These are phyloP conservation scores for Mucor piriformis DNA, from an alignment of 371 early-diverging fungal genomes.

Conservation along the genomic window DNA sequence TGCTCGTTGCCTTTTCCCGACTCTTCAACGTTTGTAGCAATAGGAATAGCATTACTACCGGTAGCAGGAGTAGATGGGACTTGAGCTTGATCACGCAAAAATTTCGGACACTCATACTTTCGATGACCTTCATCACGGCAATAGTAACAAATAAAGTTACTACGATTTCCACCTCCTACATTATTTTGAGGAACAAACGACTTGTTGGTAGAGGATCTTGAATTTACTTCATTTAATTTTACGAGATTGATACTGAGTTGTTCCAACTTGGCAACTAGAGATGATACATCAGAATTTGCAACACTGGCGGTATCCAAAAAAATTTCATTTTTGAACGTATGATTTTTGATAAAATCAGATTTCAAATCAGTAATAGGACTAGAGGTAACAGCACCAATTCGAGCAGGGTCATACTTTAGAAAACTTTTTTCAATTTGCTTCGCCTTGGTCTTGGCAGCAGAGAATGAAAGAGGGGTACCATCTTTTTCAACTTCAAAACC, in stretches of 20 bases:
- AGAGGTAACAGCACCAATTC: background rate
- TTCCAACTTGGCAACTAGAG: constrained; percentile 4
- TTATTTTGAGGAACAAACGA: background rate
- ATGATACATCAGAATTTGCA: background rate
- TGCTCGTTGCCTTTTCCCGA: constrained; percentile 16
- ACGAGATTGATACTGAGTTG: constrained; percentile 16
- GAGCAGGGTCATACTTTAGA: background rate
- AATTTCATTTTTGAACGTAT: background rate
- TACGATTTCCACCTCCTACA: background rate
- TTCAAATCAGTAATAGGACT: background rate
- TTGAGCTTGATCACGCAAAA: background rate
- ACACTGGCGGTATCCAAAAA: background rate
- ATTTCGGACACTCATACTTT: background rate
- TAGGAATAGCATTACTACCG: background rate
- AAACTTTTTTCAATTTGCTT: constrained; percentile 3
- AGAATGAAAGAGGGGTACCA: background rate
- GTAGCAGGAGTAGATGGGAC: background rate
- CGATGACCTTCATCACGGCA: background rate
- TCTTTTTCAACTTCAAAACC: constrained; percentile 18
- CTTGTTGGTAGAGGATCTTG: too few species aligned
- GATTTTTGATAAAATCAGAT: background rate
- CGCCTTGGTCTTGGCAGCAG: background rate
- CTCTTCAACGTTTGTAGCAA: background rate
- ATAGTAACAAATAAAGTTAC: background rate
- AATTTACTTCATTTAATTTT: background rate